Evolutionary conservation across 345 rosid genomes (phyloP).

Genomic region (Aethionema arabicum): DNA sequence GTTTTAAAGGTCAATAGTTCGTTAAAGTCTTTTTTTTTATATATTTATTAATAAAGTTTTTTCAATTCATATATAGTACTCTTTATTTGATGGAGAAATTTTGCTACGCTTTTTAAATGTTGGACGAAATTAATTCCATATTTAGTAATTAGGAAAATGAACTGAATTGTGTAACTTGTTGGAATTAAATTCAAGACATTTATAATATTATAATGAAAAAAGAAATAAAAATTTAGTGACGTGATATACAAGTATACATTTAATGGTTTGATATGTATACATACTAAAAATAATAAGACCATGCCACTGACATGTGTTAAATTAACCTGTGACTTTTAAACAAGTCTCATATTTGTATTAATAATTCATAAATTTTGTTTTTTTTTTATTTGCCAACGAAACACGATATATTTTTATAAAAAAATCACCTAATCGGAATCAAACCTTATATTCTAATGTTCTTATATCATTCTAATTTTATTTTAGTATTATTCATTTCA

Average conservation of each 20-base stretch:
- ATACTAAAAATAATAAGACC: conserved; percentile 15
- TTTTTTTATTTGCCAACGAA: too few species aligned
- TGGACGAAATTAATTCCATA: conserved; percentile 19
- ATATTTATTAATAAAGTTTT: background rate
- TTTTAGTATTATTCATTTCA: too few species aligned
- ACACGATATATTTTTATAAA: too few species aligned
- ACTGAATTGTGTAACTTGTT: background rate
- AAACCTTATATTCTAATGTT: too few species aligned
- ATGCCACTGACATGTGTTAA: conserved; percentile 28
- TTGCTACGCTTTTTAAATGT: conserved; percentile 14
- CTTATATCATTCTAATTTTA: too few species aligned
- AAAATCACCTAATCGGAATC: too few species aligned
- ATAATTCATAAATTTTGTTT: too few species aligned
- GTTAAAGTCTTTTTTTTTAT: background rate
- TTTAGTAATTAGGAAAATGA: conserved; percentile 4
- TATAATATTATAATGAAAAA: too few species aligned
- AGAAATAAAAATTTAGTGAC: conserved; percentile 15
- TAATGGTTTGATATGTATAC: conserved; percentile 15
- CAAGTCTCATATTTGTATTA: background rate
- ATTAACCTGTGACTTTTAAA: conserved; percentile 18
- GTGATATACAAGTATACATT: conserved; percentile 20
- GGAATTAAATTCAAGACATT: too few species aligned
- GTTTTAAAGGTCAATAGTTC: background rate
- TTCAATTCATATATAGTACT: background rate
- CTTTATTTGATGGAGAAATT: background rate